Conservation (phyloP, 768 basidiomycete genomes). For the Boletellus ananiceps region DNA sequence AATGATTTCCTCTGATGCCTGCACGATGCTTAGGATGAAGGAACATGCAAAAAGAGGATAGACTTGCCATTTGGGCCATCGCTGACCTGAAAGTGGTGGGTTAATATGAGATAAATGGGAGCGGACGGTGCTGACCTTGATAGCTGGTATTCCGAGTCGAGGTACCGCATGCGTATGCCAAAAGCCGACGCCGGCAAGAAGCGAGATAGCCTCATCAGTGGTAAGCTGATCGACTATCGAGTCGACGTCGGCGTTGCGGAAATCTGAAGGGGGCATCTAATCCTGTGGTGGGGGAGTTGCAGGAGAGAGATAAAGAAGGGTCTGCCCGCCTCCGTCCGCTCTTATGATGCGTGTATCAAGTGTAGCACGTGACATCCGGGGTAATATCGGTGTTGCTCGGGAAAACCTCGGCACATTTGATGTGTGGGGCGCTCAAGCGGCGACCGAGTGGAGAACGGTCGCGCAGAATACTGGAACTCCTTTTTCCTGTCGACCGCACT, state of each 20-base stretch:
- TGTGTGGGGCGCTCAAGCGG: too few species aligned
- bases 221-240: constrained; percentile 63
- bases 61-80: constrained; percentile 72
- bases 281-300: neutral
- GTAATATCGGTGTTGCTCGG: neutral
- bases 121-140: constrained; percentile 43
- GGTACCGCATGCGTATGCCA: constrained; percentile 70
- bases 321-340: neutral
- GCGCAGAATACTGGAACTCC: too few species aligned
- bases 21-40: neutral
- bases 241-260: constrained; percentile 57
- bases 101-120: constrained; percentile 8
- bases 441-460: too few species aligned
- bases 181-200: constrained; percentile 72
- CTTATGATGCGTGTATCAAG: constrained; percentile 2
- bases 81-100: constrained; percentile 47
- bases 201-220: constrained; percentile 66
- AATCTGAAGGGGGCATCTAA: constrained; percentile 63
- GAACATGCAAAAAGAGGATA: constrained; percentile 1
- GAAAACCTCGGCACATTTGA: too few species aligned
- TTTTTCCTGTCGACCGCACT: too few species aligned
- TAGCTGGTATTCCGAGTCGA: constrained; percentile 62
- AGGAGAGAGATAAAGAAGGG: constrained; percentile 7
- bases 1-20: constrained; percentile 66
- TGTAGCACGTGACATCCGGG: constrained; percentile 18